phyloP scores from a whole-genome alignment of 805 yeast species.

The Blastobotrys chiropterorum region DNA sequence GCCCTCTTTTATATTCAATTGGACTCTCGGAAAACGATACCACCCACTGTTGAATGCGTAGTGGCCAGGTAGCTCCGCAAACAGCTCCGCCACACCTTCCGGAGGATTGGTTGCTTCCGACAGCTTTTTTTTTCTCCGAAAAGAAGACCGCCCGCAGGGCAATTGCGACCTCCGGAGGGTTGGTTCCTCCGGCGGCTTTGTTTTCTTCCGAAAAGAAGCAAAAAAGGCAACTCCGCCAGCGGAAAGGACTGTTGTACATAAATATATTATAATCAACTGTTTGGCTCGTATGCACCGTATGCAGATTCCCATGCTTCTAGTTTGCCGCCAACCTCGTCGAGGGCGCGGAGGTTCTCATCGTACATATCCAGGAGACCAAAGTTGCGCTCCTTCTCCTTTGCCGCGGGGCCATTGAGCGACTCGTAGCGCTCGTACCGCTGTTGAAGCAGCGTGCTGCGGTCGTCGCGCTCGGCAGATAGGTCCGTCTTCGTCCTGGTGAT shows the following conservation, averaged over 20 bases:
- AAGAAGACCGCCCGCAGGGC: no score
- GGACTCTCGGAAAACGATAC: no score
- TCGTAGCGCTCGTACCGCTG: conserved; percentile 25
- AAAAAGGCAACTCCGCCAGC: no score
- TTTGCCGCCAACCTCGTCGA: conserved; percentile 69
- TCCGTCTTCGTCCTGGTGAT: conserved; percentile 83
- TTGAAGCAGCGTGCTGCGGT: conserved; percentile 44
- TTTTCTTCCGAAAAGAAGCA: neutral
- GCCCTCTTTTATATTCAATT: no score
- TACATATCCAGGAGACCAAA: conserved; percentile 42
- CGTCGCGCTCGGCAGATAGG: conserved; percentile 64
- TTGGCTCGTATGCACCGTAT: conserved; percentile 42
- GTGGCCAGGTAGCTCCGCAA: no score
- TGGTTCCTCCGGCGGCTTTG: no score
- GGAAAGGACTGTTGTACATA: neutral
- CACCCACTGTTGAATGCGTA: no score
- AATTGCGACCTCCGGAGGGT: no score
- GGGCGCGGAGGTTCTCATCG: conserved; percentile 52
- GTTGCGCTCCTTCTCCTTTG: conserved; percentile 8
- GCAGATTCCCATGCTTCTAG: conserved; percentile 75
- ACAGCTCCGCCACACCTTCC: no score
- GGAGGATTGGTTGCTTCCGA: no score
- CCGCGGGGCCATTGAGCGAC: conserved; percentile 18
- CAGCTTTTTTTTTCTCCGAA: no score
- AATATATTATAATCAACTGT: neutral